A percentile compares a stretch with the other conserved stretches of the same genome.
Evolutionary conservation across 2,329 filamentous ascomycete species (phyloP).

Genomic region (Colletotrichum kahawae): DNA sequence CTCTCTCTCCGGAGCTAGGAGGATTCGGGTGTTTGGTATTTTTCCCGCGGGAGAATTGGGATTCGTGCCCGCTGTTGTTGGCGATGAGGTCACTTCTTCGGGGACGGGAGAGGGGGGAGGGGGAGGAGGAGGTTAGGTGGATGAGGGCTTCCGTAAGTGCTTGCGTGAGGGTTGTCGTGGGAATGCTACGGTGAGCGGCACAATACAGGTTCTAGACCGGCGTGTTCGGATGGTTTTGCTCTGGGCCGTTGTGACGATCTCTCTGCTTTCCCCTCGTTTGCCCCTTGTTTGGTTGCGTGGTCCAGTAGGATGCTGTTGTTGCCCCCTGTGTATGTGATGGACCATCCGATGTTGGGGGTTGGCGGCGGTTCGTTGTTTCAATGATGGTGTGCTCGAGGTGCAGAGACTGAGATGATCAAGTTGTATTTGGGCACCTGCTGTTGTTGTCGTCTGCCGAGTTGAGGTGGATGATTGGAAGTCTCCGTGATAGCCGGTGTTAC

Average conservation of each 20-base stretch:
- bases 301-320: not conserved
- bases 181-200: not conserved
- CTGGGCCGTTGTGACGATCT: not conserved
- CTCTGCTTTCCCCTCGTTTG: not conserved
- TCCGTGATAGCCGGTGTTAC: not conserved
- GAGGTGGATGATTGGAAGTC: not conserved
- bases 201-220: not conserved
- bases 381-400: not conserved
- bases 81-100: not conserved
- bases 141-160: not conserved
- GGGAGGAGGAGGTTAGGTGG: not conserved
- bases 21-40: not conserved
- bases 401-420: not conserved
- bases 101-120: not conserved
- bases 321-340: not conserved
- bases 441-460: not conserved
- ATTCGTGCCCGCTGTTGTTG: not conserved
- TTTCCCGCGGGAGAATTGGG: not conserved
- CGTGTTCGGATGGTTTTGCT: not conserved
- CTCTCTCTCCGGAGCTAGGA: not conserved
- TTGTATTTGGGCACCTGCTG: not conserved
- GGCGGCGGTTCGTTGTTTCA: not conserved
- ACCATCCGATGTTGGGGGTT: not conserved
- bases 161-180: not conserved
- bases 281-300: not conserved